Evolutionary conservation across 352 stramenopile genomes (phyloP).

Genomic region (Globisporangium ultimum): DNA sequence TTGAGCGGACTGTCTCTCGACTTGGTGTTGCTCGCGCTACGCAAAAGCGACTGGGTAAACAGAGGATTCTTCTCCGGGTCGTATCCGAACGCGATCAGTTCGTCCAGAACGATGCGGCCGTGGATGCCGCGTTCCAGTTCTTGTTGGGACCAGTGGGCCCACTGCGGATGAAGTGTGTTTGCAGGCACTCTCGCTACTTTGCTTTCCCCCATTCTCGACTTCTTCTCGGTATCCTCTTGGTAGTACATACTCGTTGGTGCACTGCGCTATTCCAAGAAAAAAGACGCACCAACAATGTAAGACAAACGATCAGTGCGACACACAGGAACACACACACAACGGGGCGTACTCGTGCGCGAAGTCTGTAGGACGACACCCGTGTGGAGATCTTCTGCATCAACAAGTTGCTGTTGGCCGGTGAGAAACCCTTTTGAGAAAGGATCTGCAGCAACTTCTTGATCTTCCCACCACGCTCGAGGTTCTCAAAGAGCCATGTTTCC

Average conservation of each 20-base stretch:
- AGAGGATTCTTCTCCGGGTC: constrained; percentile 45
- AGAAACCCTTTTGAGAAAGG: constrained; percentile 59
- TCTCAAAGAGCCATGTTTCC: constrained; percentile 58
- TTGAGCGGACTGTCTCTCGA: neutral
- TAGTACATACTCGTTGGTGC: constrained; percentile 44
- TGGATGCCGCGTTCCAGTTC: constrained; percentile 59
- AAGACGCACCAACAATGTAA: constrained; percentile 10
- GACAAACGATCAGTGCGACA: neutral
- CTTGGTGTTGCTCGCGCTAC: constrained; percentile 1
- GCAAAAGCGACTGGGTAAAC: constrained; percentile 48
- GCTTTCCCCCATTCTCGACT: neutral
- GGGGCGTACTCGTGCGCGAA: constrained; percentile 41
- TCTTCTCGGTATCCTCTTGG: constrained; percentile 4
- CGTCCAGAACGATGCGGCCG: constrained; percentile 47
- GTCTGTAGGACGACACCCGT: constrained; percentile 38
- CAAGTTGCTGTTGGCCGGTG: constrained; percentile 35
- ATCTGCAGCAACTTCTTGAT: constrained; percentile 48
- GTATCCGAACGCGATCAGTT: constrained; percentile 50
- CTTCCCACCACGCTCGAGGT: constrained; percentile 49
- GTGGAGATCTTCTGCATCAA: constrained; percentile 70
- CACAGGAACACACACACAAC: neutral
- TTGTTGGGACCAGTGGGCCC: constrained; percentile 65
- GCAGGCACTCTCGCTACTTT: constrained; percentile 5
- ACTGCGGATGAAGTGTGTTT: constrained; percentile 46
- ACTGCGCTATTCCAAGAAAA: constrained; percentile 21